Conservation (phyloP, 208 protist species). For the Leishmania mexicana region DNA sequence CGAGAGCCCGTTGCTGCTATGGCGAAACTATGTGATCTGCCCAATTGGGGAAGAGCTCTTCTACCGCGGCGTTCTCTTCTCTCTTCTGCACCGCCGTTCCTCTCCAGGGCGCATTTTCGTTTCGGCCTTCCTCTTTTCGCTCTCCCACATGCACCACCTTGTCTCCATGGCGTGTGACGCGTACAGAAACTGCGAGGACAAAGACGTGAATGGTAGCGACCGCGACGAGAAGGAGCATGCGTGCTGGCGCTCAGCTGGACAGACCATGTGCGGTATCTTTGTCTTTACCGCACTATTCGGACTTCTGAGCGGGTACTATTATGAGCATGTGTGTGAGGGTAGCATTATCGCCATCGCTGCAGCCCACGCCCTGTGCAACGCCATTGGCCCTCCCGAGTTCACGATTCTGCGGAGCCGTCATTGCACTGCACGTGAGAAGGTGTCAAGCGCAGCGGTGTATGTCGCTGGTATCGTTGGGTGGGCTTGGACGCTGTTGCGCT, state of each 20-base stretch:
- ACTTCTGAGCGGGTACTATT: conserved; percentile 64
- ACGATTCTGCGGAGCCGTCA: conserved; percentile 1
- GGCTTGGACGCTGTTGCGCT: conserved; percentile 16
- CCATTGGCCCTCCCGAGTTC: conserved; percentile 59
- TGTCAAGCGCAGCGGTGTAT: conserved; percentile 15
- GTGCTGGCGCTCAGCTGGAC: conserved; percentile 29
- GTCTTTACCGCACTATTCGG: conserved; percentile 54
- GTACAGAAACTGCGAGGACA: conserved; percentile 23
- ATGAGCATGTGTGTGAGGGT: conserved; percentile 34
- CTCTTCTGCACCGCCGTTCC: conserved; percentile 38
- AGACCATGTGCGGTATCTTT: conserved; percentile 22
- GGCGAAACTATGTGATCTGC: conserved; percentile 58
- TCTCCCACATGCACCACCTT: conserved; percentile 70
- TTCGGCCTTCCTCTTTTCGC: conserved; percentile 57
- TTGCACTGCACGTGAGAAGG: neutral
- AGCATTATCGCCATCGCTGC: conserved; percentile 49
- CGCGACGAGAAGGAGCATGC: neutral
- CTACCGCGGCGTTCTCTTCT: conserved; percentile 69
- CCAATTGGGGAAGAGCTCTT: conserved; percentile 80
- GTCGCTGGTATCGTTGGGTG: conserved; percentile 21
- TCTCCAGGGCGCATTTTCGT: conserved; percentile 33
- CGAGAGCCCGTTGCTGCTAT: conserved; percentile 18
- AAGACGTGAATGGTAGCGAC: neutral
- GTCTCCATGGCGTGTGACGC: conserved; percentile 38
- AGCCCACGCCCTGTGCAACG: conserved; percentile 68